phyloP scores from a whole-genome alignment of 805 yeast species.

The Saccharomycopsis malanga region DNA sequence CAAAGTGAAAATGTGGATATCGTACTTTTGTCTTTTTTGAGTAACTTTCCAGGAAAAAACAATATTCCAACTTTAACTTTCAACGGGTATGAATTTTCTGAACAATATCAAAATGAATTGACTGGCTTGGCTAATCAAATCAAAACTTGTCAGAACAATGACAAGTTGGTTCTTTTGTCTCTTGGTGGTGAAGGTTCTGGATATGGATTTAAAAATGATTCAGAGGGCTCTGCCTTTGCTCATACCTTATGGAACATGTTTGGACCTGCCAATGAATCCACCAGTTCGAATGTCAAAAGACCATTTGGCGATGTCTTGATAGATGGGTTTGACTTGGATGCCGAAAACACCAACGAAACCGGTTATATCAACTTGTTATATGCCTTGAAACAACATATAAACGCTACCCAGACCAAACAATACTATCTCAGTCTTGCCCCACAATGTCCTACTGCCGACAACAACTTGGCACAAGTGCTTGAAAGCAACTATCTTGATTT shows the following conservation, averaged over 20 bases:
- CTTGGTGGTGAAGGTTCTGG: constrained; percentile 39
- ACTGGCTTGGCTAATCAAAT: constrained; percentile 61
- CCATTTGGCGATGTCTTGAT: constrained; percentile 46
- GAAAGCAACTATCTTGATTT: constrained; percentile 47
- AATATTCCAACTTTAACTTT: constrained; percentile 29
- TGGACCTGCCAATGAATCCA: constrained; percentile 31
- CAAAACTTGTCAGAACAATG: constrained; percentile 65
- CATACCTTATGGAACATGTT: constrained; percentile 55
- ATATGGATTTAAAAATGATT: constrained; percentile 29
- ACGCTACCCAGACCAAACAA: constrained; percentile 30
- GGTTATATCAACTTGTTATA: constrained; percentile 47
- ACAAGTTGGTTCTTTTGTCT: constrained; percentile 71
- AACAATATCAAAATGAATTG: constrained; percentile 40
- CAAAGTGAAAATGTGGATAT: constrained; percentile 62
- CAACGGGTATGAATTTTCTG: constrained; percentile 38
- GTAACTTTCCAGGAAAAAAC: constrained; percentile 48
- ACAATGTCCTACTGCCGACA: constrained; percentile 62
- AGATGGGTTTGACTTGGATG: constrained; percentile 92
- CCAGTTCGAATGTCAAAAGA: constrained; percentile 20
- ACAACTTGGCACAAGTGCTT: constrained; percentile 35
- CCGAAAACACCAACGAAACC: constrained; percentile 48
- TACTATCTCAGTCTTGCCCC: constrained; percentile 62
- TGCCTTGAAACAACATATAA: constrained; percentile 27
- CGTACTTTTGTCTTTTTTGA: constrained; percentile 62
- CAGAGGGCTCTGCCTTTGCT: constrained; percentile 37